Evolutionary conservation across 768 basidiomycete genomes (phyloP).

Genomic region (Boletus speciosus): DNA sequence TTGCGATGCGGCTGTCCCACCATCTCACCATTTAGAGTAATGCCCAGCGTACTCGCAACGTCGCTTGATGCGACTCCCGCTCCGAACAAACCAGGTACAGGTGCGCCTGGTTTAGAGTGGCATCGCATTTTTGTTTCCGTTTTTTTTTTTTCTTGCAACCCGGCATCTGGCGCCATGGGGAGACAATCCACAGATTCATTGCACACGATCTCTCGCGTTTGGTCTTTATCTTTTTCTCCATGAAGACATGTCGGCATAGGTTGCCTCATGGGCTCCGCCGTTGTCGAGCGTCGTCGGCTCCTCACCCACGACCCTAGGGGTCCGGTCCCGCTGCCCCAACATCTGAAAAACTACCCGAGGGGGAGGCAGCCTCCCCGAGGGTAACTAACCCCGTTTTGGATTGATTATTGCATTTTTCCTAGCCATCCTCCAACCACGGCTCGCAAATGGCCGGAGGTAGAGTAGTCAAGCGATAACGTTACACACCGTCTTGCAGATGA

Average conservation of each 20-base stretch:
- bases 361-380: too few relatives aligned
- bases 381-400: too few relatives aligned
- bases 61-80: neutral
- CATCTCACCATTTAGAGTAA: conserved; percentile 9
- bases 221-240: conserved; percentile 3
- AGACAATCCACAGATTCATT: conserved; percentile 7
- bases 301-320: neutral
- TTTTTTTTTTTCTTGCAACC: neutral
- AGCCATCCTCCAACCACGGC: too few relatives aligned
- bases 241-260: conserved; percentile 10
- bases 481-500: too few relatives aligned
- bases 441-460: too few relatives aligned
- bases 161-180: neutral
- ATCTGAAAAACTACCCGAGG: too few relatives aligned
- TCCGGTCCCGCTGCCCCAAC: conserved; percentile 1
- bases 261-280: neutral
- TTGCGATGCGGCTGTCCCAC: neutral
- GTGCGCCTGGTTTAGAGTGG: neutral
- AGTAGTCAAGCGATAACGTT: too few relatives aligned
- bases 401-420: too few relatives aligned
- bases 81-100: neutral
- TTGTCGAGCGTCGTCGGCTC: conserved; percentile 3
- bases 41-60: neutral
- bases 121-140: neutral
- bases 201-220: conserved; percentile 1